These are phyloP conservation scores for Zalaria obscura DNA, from an alignment of 2,329 filamentous ascomycete genomes.

Conservation along the genomic window DNA sequence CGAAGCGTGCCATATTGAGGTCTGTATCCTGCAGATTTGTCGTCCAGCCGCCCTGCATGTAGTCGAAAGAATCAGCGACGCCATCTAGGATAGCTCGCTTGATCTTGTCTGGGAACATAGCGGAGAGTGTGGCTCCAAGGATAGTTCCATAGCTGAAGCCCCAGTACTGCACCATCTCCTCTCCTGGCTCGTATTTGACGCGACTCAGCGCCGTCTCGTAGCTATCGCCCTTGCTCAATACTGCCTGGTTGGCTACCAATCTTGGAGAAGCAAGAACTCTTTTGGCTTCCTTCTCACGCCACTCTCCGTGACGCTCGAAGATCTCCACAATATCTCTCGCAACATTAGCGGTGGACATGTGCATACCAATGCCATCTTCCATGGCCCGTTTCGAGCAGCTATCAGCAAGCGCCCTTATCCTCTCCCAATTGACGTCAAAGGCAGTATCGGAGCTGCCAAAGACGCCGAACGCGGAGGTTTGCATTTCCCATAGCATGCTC, in stretches of 20 bases:
- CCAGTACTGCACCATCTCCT: slow-evolving; percentile 24
- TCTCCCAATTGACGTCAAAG: slow-evolving; percentile 23
- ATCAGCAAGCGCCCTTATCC: slow-evolving; percentile 19
- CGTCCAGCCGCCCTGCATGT: slow-evolving; percentile 35
- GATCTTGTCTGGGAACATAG: slow-evolving; percentile 29
- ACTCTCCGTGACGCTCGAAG: slow-evolving; percentile 25
- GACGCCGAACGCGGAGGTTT: slow-evolving; percentile 19
- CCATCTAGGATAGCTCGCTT: slow-evolving; percentile 28
- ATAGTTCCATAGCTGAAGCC: slow-evolving; percentile 31
- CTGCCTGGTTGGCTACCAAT: slow-evolving; percentile 6
- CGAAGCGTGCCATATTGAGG: slow-evolving; percentile 38
- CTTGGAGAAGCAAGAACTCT: neutral
- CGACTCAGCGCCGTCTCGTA: slow-evolving; percentile 11
- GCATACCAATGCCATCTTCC: slow-evolving; percentile 19
- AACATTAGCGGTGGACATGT: slow-evolving; percentile 30
- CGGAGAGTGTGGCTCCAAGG: slow-evolving; percentile 31
- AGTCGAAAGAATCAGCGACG: slow-evolving; percentile 28
- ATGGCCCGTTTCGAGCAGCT: slow-evolving; percentile 8
- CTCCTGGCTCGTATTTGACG: slow-evolving; percentile 14
- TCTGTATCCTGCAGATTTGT: slow-evolving; percentile 39
- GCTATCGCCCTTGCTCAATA: slow-evolving; percentile 8
- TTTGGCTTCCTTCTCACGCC: slow-evolving; percentile 15
- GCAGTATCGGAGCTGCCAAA: slow-evolving; percentile 24
- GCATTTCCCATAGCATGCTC: slow-evolving; percentile 15
- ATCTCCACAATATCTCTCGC: slow-evolving; percentile 34